Conservation (phyloP, 2,329 filamentous ascomycete species). For the Epichloe elymi region DNA sequence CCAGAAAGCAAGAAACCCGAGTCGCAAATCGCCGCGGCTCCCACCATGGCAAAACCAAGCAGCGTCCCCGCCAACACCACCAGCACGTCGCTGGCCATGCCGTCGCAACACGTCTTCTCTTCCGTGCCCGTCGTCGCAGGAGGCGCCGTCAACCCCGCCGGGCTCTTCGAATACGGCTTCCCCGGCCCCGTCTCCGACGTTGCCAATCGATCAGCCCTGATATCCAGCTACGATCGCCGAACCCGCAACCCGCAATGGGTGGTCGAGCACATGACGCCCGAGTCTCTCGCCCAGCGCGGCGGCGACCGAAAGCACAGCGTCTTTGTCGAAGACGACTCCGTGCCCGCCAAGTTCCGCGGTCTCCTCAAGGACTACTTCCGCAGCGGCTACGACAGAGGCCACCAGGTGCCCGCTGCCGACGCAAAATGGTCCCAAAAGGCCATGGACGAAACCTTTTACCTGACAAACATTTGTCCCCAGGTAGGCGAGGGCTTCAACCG, state of each 20-base stretch:
- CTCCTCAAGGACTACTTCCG: conserved; percentile 89
- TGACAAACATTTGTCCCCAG: conserved; percentile 97
- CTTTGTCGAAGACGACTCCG: conserved; percentile 68
- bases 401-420: conserved; percentile 94
- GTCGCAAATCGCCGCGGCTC: conserved; percentile 11
- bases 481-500: conserved; percentile 97
- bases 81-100: conserved; percentile 26
- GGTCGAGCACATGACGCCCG: conserved; percentile 87
- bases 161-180: conserved; percentile 78
- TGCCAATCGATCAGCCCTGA: conserved; percentile 59
- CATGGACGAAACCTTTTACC: conserved; percentile 89
- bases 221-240: conserved; percentile 82
- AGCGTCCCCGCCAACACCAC: conserved; percentile 10
- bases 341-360: conserved; percentile 80
- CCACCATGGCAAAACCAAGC: conserved; percentile 7
- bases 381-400: conserved; percentile 87
- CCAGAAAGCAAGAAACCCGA: conserved; percentile 8
- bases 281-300: conserved; percentile 59
- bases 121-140: conserved; percentile 16
- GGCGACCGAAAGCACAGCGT: conserved; percentile 73
- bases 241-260: conserved; percentile 91
- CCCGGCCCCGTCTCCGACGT: conserved; percentile 77
- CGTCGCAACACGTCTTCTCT: conserved; percentile 44
- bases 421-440: conserved; percentile 88
- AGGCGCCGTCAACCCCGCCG: conserved; percentile 55